These are phyloP conservation scores for Exobasidium rhododendri DNA, from an alignment of 1,284 basidiomycete species.

Conservation along the genomic window DNA sequence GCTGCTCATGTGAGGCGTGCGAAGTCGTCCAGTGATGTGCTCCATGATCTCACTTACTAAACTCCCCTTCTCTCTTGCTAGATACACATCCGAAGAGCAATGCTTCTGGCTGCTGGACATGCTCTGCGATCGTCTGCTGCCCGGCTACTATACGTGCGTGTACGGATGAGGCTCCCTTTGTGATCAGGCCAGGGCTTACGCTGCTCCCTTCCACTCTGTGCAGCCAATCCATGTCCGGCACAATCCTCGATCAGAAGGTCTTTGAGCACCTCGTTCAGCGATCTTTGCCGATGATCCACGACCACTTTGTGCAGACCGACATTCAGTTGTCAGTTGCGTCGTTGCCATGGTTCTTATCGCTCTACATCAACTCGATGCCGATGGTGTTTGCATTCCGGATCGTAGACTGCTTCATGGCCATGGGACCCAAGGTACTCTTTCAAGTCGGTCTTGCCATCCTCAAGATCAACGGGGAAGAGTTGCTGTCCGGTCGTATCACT, in stretches of 20 bases:
- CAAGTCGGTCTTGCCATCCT: constrained; percentile 92
- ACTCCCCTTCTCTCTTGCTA: no score
- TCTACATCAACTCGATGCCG: constrained; percentile 98
- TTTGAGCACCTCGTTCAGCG: constrained; percentile 94
- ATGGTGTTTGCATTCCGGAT: constrained; percentile 98
- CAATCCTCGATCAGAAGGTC: constrained; percentile 92
- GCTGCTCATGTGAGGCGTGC: constrained; percentile 67
- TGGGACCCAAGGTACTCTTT: constrained; percentile 97
- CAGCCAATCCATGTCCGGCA: constrained; percentile 97
- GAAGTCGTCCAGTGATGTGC: no score
- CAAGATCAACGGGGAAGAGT: constrained; percentile 93
- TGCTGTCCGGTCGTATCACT: constrained; percentile 74
- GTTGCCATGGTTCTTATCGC: constrained; percentile 86
- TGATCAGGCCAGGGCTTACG: not conserved
- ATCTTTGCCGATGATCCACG: constrained; percentile 73
- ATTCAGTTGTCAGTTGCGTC: constrained; percentile 96
- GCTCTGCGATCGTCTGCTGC: constrained; percentile 86
- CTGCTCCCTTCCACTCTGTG: not conserved
- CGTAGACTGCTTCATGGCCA: constrained; percentile 98
- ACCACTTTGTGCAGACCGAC: constrained; percentile 86
- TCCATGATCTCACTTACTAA: no score
- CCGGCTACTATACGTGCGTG: constrained; percentile 83
- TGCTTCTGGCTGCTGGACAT: constrained; percentile 97
- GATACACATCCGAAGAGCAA: constrained; percentile 97
- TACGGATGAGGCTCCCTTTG: not conserved